These are phyloP conservation scores for Talaromyces sp. DNA, from an alignment of 2,329 filamentous ascomycete genomes.

Conservation along the genomic window DNA sequence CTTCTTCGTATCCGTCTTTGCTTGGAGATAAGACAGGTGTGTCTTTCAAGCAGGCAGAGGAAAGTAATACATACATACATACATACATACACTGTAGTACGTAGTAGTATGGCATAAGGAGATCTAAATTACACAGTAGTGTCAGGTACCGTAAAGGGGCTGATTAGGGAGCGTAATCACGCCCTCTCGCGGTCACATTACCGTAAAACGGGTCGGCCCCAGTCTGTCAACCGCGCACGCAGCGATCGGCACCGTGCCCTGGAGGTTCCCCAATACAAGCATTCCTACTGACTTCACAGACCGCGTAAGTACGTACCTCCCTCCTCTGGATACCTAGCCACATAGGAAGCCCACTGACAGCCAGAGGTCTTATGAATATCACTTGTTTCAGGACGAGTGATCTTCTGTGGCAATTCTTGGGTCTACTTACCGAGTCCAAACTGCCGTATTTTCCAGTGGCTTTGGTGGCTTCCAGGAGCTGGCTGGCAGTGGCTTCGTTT, in stretches of 20 bases:
- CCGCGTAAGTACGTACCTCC: neutral
- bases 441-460: neutral
- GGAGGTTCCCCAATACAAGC: neutral
- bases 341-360: too few relatives aligned
- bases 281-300: neutral
- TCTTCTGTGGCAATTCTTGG: neutral
- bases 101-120: too few relatives aligned
- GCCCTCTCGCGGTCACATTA: neutral
- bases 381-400: neutral
- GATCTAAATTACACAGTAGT: neutral
- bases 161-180: neutral
- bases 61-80: too few relatives aligned
- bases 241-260: slow-evolving; percentile 1
- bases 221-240: neutral
- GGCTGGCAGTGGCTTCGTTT: neutral
- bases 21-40: neutral
- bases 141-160: slow-evolving; percentile 6
- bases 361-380: neutral
- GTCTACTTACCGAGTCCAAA: neutral
- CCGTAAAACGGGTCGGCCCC: neutral
- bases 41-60: neutral
- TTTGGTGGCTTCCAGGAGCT: neutral
- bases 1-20: neutral
- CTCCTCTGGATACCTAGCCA: neutral
- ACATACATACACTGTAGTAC: too few relatives aligned